phyloP scores from a whole-genome alignment of 1,284 basidiomycete genomes.

The Mycena sp. region DNA sequence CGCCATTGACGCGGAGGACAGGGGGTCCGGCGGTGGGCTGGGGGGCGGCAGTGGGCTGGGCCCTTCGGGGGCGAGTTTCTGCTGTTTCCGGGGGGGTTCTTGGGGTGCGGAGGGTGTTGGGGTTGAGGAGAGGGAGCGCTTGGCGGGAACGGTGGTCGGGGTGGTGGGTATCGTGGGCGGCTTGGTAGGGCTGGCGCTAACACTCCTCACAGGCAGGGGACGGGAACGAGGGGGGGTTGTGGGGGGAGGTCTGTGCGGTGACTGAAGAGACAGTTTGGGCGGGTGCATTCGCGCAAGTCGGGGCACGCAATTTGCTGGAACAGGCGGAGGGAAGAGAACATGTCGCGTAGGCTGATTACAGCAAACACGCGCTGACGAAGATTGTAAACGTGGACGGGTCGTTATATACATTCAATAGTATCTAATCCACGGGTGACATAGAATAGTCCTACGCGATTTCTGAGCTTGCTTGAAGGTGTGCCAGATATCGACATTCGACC shows the following conservation, averaged over 20 bases:
- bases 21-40: constrained; percentile 63
- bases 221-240: constrained; percentile 48
- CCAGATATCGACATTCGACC: too few relatives aligned
- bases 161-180: too few relatives aligned
- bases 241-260: constrained; percentile 56
- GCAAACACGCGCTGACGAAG: too few relatives aligned
- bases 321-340: constrained; percentile 74
- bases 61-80: constrained; percentile 56
- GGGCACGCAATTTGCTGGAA: constrained; percentile 76
- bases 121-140: constrained; percentile 43
- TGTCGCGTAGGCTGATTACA: constrained; percentile 36
- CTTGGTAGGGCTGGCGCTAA: constrained; percentile 3
- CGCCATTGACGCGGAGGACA: constrained; percentile 70
- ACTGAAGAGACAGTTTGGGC: constrained; percentile 70
- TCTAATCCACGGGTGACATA: too few relatives aligned
- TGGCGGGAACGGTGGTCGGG: constrained; percentile 42
- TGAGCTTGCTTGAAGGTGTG: too few relatives aligned
- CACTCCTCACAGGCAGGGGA: constrained; percentile 38
- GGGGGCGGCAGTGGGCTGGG: constrained; percentile 52
- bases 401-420: too few relatives aligned
- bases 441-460: too few relatives aligned
- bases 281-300: constrained; percentile 55
- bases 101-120: constrained; percentile 29
- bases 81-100: constrained; percentile 71
- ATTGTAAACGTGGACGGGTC: too few relatives aligned